Evolutionary conservation across 2,329 filamentous ascomycete genomes (phyloP).

Genomic region (Neofusicoccum laricinum): DNA sequence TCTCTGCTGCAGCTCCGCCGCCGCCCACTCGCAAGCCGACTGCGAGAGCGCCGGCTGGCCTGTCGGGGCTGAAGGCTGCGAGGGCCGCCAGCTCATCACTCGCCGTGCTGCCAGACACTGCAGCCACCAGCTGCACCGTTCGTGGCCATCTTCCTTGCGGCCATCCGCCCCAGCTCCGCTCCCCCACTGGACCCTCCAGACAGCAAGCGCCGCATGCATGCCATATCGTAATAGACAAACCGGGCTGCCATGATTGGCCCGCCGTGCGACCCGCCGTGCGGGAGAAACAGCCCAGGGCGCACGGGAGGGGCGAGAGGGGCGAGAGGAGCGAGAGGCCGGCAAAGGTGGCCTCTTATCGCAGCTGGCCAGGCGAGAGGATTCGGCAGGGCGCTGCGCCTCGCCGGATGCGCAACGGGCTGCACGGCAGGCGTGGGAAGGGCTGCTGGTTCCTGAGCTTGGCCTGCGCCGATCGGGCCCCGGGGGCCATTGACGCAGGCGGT

Average conservation of each 20-base stretch:
- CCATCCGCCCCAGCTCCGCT: constrained; percentile 1
- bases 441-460: constrained; percentile 13
- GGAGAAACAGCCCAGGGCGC: neutral
- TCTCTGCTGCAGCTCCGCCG: neutral
- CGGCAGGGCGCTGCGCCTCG: too few species aligned
- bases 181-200: neutral
- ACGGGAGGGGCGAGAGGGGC: neutral
- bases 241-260: neutral
- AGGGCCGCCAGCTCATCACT: neutral
- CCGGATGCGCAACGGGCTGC: neutral
- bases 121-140: neutral
- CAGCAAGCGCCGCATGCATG: neutral
- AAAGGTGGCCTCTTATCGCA: neutral
- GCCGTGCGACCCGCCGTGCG: neutral
- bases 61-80: neutral
- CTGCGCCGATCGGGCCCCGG: neutral
- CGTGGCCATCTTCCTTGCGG: neutral
- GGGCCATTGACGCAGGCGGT: neutral
- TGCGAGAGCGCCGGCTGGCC: neutral
- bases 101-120: neutral
- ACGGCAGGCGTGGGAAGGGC: neutral
- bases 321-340: neutral
- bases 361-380: too few species aligned
- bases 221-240: neutral
- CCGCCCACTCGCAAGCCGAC: neutral